phyloP scores from a whole-genome alignment of 169 alveolate species.

The Plasmodium cynomolgi region DNA sequence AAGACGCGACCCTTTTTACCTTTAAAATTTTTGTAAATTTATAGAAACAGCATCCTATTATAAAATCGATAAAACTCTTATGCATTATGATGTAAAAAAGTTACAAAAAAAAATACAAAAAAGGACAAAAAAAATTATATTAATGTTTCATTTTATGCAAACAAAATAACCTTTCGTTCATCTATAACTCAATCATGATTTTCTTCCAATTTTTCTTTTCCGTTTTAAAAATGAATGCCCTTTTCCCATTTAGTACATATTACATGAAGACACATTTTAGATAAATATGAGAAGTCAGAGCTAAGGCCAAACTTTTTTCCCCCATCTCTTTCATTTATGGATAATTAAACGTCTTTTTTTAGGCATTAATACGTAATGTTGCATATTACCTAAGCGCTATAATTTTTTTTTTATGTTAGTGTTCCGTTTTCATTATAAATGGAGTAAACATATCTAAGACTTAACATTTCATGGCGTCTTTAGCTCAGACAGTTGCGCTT shows the following conservation, averaged over 20 bases:
- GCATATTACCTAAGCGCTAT: background rate
- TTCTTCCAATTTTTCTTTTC: background rate
- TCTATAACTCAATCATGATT: background rate
- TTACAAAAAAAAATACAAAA: background rate
- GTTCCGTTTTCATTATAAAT: background rate
- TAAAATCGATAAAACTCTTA: background rate
- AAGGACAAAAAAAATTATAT: background rate
- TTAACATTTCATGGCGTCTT: background rate
- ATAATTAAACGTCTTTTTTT: background rate
- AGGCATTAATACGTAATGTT: background rate
- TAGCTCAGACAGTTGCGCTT: background rate
- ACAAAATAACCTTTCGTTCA: background rate
- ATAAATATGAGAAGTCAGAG: background rate
- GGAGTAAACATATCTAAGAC: background rate
- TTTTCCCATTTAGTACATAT: background rate
- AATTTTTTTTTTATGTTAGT: background rate
- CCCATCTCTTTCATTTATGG: background rate
- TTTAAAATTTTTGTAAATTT: background rate
- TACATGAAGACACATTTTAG: background rate
- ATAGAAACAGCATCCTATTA: background rate
- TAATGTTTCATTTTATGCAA: background rate
- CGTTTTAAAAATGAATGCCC: background rate
- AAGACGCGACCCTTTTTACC: background rate
- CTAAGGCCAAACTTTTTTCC: background rate
- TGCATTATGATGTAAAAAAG: background rate